Evolutionary conservation across 2,329 filamentous ascomycete species (phyloP), one percentile per base, ranked within the genome.

Genomic region (Penicillium expansum): DNA sequence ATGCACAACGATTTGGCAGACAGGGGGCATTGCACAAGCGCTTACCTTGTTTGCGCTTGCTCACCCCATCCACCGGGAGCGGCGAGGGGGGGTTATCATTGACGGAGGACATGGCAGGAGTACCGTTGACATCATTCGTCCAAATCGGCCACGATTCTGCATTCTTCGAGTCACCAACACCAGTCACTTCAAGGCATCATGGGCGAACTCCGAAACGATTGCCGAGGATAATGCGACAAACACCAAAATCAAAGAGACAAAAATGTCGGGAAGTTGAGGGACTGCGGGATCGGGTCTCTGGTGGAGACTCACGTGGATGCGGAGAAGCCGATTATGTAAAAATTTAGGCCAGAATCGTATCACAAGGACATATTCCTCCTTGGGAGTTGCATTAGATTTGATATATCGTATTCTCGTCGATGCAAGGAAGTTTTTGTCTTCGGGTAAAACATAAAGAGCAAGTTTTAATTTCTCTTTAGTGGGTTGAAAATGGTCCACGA

Each of bases 41-140:
- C 63, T 56, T 71, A 75, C 73, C 71, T 65, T 72, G 68, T 60
- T 74, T 74, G 68, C 71, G 72, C 67, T 74, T 75, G 64, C 66
- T 70, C 63, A 75, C 65, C 60, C 72, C 71, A 64, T 72, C 67
- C 60, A 62, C 66, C 55, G 68, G 56, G 56, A 65, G 62, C 48
- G 71, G 66, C 59, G 69, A 61, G 61, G 66, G 63, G 60, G 63
- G 65, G 62, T 68, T 68, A 63, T 69, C 69, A 65, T 67, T 68
- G 66, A 67, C 62, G 64, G 72, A 71, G 59, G 71, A 73, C 73
- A 75, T 75, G 67, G 64, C 67, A 62, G 63, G 63, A 69, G 60
- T 56, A 64, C 54, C 63, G 60, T 67, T 59, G 62, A 58, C 64
- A 63, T 67, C 64, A 63, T 67, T 60, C 56, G 57, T 56, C 57